Conservation (phyloP, 805 yeast genomes). For the Suhomyces emberorum region DNA sequence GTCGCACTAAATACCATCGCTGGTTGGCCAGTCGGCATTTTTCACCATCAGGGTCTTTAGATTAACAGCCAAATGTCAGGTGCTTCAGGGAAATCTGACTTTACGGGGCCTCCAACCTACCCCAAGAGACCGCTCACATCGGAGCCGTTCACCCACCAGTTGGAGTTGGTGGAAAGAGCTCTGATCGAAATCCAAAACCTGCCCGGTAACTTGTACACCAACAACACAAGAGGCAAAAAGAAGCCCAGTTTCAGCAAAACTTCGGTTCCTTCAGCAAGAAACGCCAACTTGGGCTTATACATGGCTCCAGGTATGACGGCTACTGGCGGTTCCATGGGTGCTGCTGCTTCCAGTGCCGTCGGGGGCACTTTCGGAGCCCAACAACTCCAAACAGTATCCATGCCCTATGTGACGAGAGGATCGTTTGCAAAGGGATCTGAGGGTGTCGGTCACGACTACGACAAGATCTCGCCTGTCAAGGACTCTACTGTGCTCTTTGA, state of each 20-base stretch:
- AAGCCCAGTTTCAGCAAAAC: neutral
- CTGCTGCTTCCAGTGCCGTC: no score
- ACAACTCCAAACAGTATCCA: no score
- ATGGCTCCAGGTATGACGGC: no score
- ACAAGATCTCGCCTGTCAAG: neutral
- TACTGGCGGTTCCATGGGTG: no score
- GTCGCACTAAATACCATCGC: neutral
- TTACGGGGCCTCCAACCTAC: slow-evolving; percentile 2
- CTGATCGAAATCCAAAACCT: slow-evolving; percentile 32
- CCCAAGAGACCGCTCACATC: slow-evolving; percentile 24
- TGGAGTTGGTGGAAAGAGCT: slow-evolving; percentile 30
- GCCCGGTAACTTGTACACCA: slow-evolving; percentile 18
- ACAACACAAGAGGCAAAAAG: slow-evolving; percentile 1
- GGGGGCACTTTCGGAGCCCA: no score
- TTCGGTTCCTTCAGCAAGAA: neutral
- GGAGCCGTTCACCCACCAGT: slow-evolving; percentile 34
- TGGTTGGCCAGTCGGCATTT: neutral
- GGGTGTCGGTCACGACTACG: no score
- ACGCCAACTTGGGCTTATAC: no score
- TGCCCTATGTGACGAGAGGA: no score
- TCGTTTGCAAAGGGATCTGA: no score
- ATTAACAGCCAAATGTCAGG: neutral
- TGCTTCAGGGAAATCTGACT: neutral
- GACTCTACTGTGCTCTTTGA: neutral
- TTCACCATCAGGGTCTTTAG: neutral